Percentiles rank a stretch among this genome's conserved stretches.
These are phyloP conservation scores for Paramecium pentaurelia DNA, from an alignment of 73 alveolate genomes.

Conservation along the genomic window DNA sequence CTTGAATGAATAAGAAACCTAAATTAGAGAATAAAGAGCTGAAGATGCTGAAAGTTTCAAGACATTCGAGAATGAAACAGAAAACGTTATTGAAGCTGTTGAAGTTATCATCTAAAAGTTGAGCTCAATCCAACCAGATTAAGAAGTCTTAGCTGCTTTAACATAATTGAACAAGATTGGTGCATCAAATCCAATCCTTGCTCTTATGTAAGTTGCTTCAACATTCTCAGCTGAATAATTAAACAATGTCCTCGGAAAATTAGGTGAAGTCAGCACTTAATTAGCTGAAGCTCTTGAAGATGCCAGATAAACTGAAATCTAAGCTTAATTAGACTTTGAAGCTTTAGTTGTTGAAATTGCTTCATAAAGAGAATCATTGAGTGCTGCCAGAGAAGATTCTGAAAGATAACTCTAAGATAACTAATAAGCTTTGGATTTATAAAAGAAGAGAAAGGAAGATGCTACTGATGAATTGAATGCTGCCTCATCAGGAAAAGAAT, in stretches of 20 bases:
- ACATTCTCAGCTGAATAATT: slow-evolving; percentile 62
- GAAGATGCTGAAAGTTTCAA: slow-evolving; percentile 42
- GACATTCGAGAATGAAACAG: slow-evolving; percentile 47
- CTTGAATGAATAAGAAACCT: slow-evolving; percentile 52
- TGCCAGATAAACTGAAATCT: slow-evolving; percentile 41
- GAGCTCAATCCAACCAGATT: slow-evolving; percentile 37
- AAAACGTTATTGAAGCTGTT: slow-evolving; percentile 47
- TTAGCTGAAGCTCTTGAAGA: slow-evolving; percentile 29
- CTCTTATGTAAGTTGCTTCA: slow-evolving; percentile 60
- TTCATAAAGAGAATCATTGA: slow-evolving; percentile 54
- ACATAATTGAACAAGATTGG: slow-evolving; percentile 51
- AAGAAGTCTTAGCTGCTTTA: slow-evolving; percentile 49
- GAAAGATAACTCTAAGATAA: slow-evolving; percentile 55
- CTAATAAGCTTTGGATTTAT: slow-evolving; percentile 58
- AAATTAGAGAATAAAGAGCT: slow-evolving; percentile 59
- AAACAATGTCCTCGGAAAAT: slow-evolving; percentile 40
- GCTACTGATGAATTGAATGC: slow-evolving; percentile 57
- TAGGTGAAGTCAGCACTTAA: slow-evolving; percentile 43
- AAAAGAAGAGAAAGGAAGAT: slow-evolving; percentile 63
- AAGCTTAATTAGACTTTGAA: slow-evolving; percentile 44
- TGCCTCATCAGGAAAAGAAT: slow-evolving; percentile 62
- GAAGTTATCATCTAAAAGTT: slow-evolving; percentile 51
- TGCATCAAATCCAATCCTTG: slow-evolving; percentile 49
- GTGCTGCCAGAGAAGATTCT: slow-evolving; percentile 60
- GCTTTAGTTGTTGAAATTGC: slow-evolving; percentile 56